Base-by-base conservation (phyloP, 2,329 filamentous ascomycete species). In the Penicillium sp. region DNA sequence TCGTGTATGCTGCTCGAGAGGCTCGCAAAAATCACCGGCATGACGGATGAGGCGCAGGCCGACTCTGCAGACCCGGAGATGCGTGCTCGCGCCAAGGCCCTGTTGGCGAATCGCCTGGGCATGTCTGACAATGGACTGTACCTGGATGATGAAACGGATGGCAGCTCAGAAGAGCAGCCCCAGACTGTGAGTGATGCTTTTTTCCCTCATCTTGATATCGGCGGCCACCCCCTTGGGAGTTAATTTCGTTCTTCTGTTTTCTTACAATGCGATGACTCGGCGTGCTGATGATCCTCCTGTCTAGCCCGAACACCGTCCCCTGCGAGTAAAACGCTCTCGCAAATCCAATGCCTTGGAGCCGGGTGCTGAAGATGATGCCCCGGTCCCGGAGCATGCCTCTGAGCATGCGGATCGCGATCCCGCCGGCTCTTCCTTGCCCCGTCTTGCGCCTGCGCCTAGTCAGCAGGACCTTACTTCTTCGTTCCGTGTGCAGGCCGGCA, bases 221-320 rank as follows among this genome's bases (percentile, higher is more conserved):
- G 22, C 22, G n/a, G n/a, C n/a, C n/a, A n/a, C n/a, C n/a, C n/a
- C n/a, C n/a, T n/a, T n/a, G n/a, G n/a, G n/a, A n/a, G n/a, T n/a
- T n/a, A n/a, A n/a, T n/a, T n/a, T n/a, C n/a, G n/a, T n/a, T n/a
- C n/a, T n/a, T n/a, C n/a, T n/a, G n/a, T n/a, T n/a, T n/a, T n/a
- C n/a, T n/a, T n/a, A n/a, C n/a, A n/a, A n/a, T n/a, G n/a, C n/a
- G n/a, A n/a, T n/a, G n/a, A n/a, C n/a, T n/a, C n/a, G n/a, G n/a
- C n/a, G n/a, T n/a, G n/a, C n/a, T n/a, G n/a, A n/a, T n/a, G n/a
- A n/a, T n/a, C n/a, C n/a, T n/a, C n/a, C 33, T 30, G 11, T 29
- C 31, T 44, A 71, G 68, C 68, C 68, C 28, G 60, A 68, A 56
- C 68, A 71, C 57, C 60, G 68, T 32, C 68, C 68, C 5, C 61